These are phyloP conservation scores for Puccinia hordei DNA, from an alignment of 1,284 basidiomycete genomes.

Conservation along the genomic window DNA sequence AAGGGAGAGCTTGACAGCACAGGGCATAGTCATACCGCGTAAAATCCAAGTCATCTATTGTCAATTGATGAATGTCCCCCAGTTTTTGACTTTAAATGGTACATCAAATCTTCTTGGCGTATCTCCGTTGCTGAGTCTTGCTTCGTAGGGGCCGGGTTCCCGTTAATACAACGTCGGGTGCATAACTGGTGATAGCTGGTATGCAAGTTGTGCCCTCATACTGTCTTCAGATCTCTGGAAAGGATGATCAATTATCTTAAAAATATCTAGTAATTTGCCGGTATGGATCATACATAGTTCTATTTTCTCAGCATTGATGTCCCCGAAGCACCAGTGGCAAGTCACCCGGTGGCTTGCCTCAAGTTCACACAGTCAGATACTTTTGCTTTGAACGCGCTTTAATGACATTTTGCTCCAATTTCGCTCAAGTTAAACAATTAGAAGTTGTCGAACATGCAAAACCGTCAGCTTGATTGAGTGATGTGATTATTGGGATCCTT, in stretches of 20 bases:
- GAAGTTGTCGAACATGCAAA: not conserved
- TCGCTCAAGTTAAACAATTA: slow-evolving; percentile 2
- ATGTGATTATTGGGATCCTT: slow-evolving; percentile 12
- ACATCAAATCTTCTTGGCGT: not conserved
- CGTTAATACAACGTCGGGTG: not conserved
- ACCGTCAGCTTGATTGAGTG: slow-evolving; percentile 11
- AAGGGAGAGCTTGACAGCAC: not conserved
- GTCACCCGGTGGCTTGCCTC: not conserved
- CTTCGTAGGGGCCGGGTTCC: not conserved
- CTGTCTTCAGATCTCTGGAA: not conserved
- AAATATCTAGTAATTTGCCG: not conserved
- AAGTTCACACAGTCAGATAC: not conserved
- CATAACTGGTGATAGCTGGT: not conserved
- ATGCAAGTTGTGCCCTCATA: not conserved
- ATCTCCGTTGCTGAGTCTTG: not conserved
- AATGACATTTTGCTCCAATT: not conserved
- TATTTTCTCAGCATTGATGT: slow-evolving; percentile 7
- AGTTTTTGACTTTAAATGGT: not conserved
- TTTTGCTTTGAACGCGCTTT: slow-evolving; percentile 23
- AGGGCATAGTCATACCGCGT: not conserved
- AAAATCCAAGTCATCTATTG: not conserved
- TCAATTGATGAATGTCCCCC: not conserved
- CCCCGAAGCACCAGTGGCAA: not conserved
- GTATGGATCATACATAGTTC: slow-evolving; percentile 13
- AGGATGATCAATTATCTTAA: slow-evolving; percentile 13